A percentile compares a stretch with the other conserved stretches of the same genome.
phyloP scores from a whole-genome alignment of 768 basidiomycete species.

The Leccinum barrowsii region DNA sequence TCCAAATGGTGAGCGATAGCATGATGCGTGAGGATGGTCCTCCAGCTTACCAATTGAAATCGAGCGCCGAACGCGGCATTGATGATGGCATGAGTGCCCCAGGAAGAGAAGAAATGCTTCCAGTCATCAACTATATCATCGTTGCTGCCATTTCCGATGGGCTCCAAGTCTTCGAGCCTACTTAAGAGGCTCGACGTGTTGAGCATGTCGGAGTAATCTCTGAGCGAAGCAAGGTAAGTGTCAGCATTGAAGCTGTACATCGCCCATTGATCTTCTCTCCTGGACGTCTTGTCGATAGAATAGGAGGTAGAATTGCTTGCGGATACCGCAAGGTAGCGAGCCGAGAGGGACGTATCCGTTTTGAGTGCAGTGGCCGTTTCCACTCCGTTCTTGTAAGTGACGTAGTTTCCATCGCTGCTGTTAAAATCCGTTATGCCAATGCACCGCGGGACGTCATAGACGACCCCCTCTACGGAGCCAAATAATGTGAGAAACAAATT shows the following conservation, averaged over 20 bases:
- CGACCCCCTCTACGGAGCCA: neutral
- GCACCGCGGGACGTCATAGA: neutral
- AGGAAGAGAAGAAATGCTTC: neutral
- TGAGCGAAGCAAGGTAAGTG: neutral
- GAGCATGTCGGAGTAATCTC: neutral
- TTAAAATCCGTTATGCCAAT: neutral
- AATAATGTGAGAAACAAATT: neutral
- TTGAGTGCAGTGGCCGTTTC: neutral
- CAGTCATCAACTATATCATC: neutral
- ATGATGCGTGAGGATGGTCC: neutral
- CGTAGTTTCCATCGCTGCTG: neutral
- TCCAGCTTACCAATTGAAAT: neutral
- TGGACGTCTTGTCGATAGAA: neutral
- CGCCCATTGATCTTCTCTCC: neutral
- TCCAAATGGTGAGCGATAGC: neutral
- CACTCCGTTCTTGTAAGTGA: neutral
- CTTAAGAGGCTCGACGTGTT: neutral
- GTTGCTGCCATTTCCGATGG: neutral
- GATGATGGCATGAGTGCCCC: neutral
- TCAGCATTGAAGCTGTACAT: neutral
- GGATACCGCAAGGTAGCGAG: neutral
- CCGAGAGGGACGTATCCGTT: neutral
- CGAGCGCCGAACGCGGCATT: neutral
- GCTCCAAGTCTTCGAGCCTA: neutral
- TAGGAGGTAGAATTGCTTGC: neutral